Base-by-base conservation (phyloP, 108 stramenopile species). In the Cyclostephanos tholiformis region DNA sequence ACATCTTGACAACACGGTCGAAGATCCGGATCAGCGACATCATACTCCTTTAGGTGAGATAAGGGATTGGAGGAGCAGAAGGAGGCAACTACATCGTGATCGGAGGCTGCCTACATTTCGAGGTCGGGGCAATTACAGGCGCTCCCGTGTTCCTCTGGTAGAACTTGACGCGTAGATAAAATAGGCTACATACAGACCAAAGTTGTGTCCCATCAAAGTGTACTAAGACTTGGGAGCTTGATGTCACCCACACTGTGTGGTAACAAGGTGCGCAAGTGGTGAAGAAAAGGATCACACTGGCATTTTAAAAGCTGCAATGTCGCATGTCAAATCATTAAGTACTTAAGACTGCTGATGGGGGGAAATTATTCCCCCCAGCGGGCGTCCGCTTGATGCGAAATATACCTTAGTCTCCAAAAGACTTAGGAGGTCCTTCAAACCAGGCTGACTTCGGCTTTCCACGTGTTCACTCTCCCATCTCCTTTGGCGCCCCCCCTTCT, bases 1-100 rank as follows among this genome's bases (percentile, higher is more conserved):
- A 1, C n/a, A 53, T 25, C 52, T 25, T 7, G 59, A 2, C 16
- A n/a, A 36, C 59, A 30, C 56, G 20, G 25, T 29, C 22, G 56
- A 57, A 14, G 56, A 57, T 14, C 56, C 56, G 1, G 56, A 29
- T 57, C 56, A 4, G 10, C 27, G 26, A 57, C 51, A 35, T 68
- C 67, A 38, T 13, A 55, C 67, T 36, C 53, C 49, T 19, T 52
- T 67, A 50, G 27, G 51, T 29, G 49, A 67, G 29, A 32, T 67
- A 3, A 53, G 67, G 35, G 49, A 50, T 32, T 68, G 67, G 67
- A 68, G 67, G 39, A 68, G 51, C 38, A 68, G 67, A 55, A 48
- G 67, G 53, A 68, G 67, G 52, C 39, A 38, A 22, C 35, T 38
- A 25, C 38, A 50, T 55, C 51, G 25, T 39, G 53, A 55, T 17